Conservation (phyloP, 768 basidiomycete species). For the Russula brevipes region DNA sequence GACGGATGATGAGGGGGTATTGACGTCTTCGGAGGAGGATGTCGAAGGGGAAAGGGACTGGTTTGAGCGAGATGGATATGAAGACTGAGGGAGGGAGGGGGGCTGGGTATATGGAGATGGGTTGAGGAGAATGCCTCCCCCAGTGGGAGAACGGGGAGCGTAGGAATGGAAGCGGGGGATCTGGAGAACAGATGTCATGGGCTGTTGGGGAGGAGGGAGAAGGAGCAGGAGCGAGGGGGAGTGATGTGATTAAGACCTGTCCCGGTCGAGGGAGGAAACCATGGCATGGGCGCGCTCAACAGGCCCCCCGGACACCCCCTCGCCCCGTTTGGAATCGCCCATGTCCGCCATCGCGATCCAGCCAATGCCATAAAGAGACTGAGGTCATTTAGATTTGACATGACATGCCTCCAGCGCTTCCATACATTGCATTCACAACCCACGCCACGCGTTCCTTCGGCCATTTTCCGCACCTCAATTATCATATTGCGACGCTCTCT, state of each 20-base stretch:
- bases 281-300: not conserved
- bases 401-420: too few species aligned
- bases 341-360: too few species aligned
- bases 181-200: slow-evolving; percentile 10
- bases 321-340: too few species aligned
- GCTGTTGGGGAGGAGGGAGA: not conserved
- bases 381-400: too few species aligned
- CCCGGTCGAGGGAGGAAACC: not conserved
- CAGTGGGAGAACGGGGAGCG: not conserved
- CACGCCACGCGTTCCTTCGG: too few species aligned
- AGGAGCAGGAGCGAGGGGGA: not conserved
- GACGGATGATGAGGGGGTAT: slow-evolving; percentile 12
- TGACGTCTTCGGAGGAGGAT: slow-evolving; percentile 16
- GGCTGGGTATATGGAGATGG: not conserved
- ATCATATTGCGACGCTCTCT: too few species aligned
- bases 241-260: not conserved
- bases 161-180: not conserved
- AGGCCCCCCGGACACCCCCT: too few species aligned
- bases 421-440: too few species aligned
- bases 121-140: slow-evolving; percentile 13
- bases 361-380: too few species aligned
- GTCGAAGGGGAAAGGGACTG: slow-evolving; percentile 16
- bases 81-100: slow-evolving; percentile 1
- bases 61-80: slow-evolving; percentile 12
- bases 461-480: too few species aligned